phyloP scores from a whole-genome alignment of 805 yeast species.

The Starmera amethionina region DNA sequence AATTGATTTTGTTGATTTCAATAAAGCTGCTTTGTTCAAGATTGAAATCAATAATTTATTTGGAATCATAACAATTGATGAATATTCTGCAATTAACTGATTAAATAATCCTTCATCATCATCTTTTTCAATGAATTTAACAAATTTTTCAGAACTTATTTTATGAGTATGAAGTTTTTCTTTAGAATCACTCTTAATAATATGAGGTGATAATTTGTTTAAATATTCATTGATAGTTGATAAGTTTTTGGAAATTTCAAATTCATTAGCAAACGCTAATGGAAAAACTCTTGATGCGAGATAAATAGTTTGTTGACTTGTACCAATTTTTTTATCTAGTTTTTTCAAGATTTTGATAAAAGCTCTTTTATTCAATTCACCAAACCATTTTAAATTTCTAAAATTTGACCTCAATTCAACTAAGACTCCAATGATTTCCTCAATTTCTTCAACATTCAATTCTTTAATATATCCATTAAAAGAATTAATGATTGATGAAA shows the following conservation, averaged over 20 bases:
- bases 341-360: conserved; percentile 83
- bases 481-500: conserved; percentile 24
- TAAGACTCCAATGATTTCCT: conserved; percentile 56
- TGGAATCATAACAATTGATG: conserved; percentile 40
- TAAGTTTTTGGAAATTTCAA: conserved; percentile 44
- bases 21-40: conserved; percentile 54
- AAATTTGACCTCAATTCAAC: conserved; percentile 68
- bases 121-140: conserved; percentile 27
- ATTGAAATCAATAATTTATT: conserved; percentile 47
- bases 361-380: conserved; percentile 86
- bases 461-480: conserved; percentile 29
- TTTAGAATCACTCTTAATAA: conserved; percentile 7
- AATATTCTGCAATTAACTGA: conserved; percentile 32
- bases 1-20: conserved; percentile 47
- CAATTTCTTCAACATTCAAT: conserved; percentile 40
- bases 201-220: conserved; percentile 39
- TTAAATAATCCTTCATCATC: conserved; percentile 33
- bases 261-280: conserved; percentile 67
- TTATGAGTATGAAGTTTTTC: conserved; percentile 4
- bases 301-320: conserved; percentile 44
- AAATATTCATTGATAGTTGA: conserved; percentile 41
- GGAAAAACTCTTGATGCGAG: conserved; percentile 61
- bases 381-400: conserved; percentile 86
- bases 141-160: conserved; percentile 12
- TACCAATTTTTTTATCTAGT: conserved; percentile 74